phyloP scores from a whole-genome alignment of 306 rosid species.

The Vigna hirtella region DNA sequence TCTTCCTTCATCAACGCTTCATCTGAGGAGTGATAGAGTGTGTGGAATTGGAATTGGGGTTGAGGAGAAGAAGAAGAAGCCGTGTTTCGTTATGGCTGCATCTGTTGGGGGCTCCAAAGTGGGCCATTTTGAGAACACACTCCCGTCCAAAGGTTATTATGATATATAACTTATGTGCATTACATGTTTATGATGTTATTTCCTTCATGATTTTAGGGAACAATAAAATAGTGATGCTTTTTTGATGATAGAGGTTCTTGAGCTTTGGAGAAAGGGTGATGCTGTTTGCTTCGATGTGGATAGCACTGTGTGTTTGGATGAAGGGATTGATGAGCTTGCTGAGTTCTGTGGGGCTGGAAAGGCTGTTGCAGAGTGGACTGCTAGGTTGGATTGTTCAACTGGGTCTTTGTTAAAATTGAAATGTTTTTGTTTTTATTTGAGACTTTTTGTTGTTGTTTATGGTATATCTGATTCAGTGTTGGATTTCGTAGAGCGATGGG shows the following conservation, averaged over 20 bases:
- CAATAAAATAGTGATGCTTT: not conserved
- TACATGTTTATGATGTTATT: not conserved
- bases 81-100: slow-evolving; percentile 44
- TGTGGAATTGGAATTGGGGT: slow-evolving; percentile 36
- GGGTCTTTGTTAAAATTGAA: not conserved
- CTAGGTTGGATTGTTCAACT: slow-evolving; percentile 58
- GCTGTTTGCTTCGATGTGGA: slow-evolving; percentile 72
- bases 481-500: slow-evolving; percentile 80
- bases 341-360: slow-evolving; percentile 96
- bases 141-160: slow-evolving; percentile 62
- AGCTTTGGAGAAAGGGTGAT: slow-evolving; percentile 64
- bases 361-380: slow-evolving; percentile 97
- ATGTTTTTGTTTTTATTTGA: not conserved
- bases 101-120: slow-evolving; percentile 49
- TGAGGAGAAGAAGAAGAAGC: slow-evolving; percentile 29
- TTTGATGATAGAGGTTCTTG: slow-evolving; percentile 55
- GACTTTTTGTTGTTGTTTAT: not conserved
- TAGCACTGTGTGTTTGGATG: slow-evolving; percentile 81
- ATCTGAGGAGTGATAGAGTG: slow-evolving; percentile 38
- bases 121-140: slow-evolving; percentile 54
- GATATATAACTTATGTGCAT: not conserved
- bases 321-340: slow-evolving; percentile 95
- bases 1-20: slow-evolving; percentile 30
- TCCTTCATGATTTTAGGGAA: slow-evolving; percentile 15
- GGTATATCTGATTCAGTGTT: slow-evolving; percentile 38